phyloP scores from a whole-genome alignment of 1,284 basidiomycete genomes.

The Leccinum insigne region DNA sequence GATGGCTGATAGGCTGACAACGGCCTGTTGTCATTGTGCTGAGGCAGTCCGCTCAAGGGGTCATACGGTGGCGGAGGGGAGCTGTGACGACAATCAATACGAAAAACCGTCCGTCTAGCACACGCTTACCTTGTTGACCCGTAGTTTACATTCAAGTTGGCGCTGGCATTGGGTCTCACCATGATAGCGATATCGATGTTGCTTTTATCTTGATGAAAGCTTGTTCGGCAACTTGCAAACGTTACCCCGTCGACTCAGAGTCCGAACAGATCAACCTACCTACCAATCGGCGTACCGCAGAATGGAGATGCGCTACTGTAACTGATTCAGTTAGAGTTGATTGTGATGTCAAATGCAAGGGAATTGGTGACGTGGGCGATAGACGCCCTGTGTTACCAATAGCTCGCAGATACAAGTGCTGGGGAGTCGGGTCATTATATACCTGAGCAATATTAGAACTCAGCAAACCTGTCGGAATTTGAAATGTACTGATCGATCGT shows the following conservation, averaged over 20 bases:
- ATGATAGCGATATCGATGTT: background rate
- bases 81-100: background rate
- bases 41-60: background rate
- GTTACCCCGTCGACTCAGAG: background rate
- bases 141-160: background rate
- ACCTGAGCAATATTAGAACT: no score
- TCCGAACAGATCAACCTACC: background rate
- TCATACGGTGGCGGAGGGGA: background rate
- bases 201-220: background rate
- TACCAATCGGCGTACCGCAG: background rate
- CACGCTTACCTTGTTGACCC: background rate
- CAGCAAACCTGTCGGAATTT: no score
- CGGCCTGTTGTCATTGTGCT: background rate
- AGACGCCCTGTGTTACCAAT: no score
- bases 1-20: background rate
- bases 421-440: no score
- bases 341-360: background rate
- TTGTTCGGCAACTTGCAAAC: background rate
- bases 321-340: background rate
- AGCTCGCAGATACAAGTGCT: no score
- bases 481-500: conserved; percentile 42
- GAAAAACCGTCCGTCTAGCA: background rate
- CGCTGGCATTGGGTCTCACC: background rate
- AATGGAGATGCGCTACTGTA: background rate
- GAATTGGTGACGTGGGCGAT: background rate